Evolutionary conservation across 1,139 yeast genomes (phyloP).

Genomic region (Saccharomycopsis crataegensis): DNA sequence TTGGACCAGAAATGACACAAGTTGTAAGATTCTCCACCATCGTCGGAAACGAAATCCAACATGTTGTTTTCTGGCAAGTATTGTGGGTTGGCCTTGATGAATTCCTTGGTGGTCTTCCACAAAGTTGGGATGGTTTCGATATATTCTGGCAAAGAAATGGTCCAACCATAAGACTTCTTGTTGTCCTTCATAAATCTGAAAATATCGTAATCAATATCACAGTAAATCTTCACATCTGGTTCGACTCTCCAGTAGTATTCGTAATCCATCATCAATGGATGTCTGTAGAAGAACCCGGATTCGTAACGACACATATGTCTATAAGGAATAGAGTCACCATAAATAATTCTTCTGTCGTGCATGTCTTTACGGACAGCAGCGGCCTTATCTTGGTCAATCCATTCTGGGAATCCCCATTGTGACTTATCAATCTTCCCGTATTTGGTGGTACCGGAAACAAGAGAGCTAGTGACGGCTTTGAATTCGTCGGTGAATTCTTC

Average conservation of each 20-base stretch:
- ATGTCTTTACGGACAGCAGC: slow-evolving; percentile 41
- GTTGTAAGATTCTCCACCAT: slow-evolving; percentile 60
- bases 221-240: slow-evolving; percentile 70
- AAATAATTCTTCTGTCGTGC: slow-evolving; percentile 42
- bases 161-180: slow-evolving; percentile 67
- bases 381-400: slow-evolving; percentile 54
- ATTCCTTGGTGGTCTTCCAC: slow-evolving; percentile 71
- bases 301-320: slow-evolving; percentile 91
- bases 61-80: slow-evolving; percentile 58
- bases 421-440: slow-evolving; percentile 45
- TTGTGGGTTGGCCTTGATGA: slow-evolving; percentile 58
- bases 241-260: slow-evolving; percentile 95
- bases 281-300: slow-evolving; percentile 84
- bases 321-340: slow-evolving; percentile 58
- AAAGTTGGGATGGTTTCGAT: slow-evolving; percentile 70
- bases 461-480: slow-evolving; percentile 32
- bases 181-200: slow-evolving; percentile 77
- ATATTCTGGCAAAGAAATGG: slow-evolving; percentile 80
- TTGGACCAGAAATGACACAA: slow-evolving; percentile 88
- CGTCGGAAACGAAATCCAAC: slow-evolving; percentile 66
- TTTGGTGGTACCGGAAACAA: slow-evolving; percentile 42
- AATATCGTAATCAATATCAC: slow-evolving; percentile 77
- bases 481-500: slow-evolving; percentile 42
- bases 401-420: slow-evolving; percentile 52
- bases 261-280: slow-evolving; percentile 60